phyloP scores from a whole-genome alignment of 371 early-diverging fungal genomes.

The Mucor sp. region DNA sequence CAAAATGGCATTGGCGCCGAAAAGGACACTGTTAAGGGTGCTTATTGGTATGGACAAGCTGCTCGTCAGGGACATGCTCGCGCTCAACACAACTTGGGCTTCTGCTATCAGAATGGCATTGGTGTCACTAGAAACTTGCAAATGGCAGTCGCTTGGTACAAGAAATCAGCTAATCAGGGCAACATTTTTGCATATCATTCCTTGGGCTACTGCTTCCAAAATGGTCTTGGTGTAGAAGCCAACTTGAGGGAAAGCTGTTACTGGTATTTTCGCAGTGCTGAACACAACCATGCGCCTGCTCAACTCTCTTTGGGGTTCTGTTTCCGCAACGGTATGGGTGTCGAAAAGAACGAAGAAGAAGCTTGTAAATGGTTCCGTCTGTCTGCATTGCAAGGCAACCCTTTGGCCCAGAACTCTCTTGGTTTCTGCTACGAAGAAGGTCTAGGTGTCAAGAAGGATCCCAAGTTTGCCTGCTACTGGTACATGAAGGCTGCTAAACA shows the following conservation, averaged over 20 bases:
- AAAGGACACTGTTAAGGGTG: slow-evolving; percentile 65
- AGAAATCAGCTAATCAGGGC: slow-evolving; percentile 73
- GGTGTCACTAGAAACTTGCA: slow-evolving; percentile 66
- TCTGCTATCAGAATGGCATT: slow-evolving; percentile 84
- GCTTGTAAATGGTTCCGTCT: slow-evolving; percentile 72
- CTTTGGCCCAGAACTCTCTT: slow-evolving; percentile 81
- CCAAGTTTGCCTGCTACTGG: slow-evolving; percentile 61
- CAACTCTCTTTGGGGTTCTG: slow-evolving; percentile 88
- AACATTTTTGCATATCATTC: slow-evolving; percentile 83
- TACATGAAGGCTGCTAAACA: slow-evolving; percentile 68
- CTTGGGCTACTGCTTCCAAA: slow-evolving; percentile 90
- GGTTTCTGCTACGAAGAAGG: slow-evolving; percentile 86
- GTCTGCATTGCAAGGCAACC: slow-evolving; percentile 71
- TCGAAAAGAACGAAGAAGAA: slow-evolving; percentile 63
- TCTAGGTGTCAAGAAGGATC: slow-evolving; percentile 59
- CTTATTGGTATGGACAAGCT: slow-evolving; percentile 80
- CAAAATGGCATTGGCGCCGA: slow-evolving; percentile 83
- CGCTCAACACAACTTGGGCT: slow-evolving; percentile 87
- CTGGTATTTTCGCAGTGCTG: slow-evolving; percentile 76
- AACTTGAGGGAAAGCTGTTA: slow-evolving; percentile 66
- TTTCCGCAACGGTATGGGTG: slow-evolving; percentile 74
- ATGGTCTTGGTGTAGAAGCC: slow-evolving; percentile 77
- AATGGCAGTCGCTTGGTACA: slow-evolving; percentile 74
- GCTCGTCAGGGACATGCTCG: slow-evolving; percentile 79
- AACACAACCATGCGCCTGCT: slow-evolving; percentile 69